Conservation (phyloP, 2,329 filamentous ascomycete genomes). For the Sporothrix humicola region DNA sequence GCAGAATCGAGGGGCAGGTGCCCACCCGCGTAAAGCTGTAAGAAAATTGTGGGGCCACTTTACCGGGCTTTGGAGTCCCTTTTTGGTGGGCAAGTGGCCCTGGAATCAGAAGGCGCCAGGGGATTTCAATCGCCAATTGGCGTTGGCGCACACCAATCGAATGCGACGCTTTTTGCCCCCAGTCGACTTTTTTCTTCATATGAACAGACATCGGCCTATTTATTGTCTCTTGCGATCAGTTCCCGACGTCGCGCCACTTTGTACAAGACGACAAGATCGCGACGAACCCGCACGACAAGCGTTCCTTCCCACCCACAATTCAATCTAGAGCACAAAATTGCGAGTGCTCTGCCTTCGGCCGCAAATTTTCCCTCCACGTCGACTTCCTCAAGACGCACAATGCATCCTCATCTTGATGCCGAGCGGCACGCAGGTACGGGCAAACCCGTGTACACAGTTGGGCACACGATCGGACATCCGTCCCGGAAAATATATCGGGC, state of each 20-base stretch:
- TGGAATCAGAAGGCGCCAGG: neutral
- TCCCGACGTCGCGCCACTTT: conserved; percentile 17
- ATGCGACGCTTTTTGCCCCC: conserved; percentile 10
- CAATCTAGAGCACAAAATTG: neutral
- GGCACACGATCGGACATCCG: neutral
- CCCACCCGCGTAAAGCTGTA: neutral
- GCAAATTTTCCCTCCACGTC: neutral
- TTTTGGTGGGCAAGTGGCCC: too few relatives aligned
- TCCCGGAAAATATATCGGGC: neutral
- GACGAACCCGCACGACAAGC: neutral
- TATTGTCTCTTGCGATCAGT: neutral
- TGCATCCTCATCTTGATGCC: conserved; percentile 98
- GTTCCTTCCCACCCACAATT: neutral
- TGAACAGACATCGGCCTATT: neutral
- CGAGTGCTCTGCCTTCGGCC: neutral
- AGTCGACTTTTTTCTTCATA: neutral
- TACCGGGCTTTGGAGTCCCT: conserved; percentile 10
- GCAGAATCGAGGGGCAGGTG: conserved; percentile 28
- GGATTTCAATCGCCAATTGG: conserved; percentile 6
- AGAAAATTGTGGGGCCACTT: conserved; percentile 1
- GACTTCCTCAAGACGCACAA: conserved; percentile 50
- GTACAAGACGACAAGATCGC: neutral
- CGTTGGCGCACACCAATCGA: conserved; percentile 14
- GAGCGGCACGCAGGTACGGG: conserved; percentile 81
- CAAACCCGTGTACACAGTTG: neutral